phyloP scores from a whole-genome alignment of 176 grass and related monocot species.

The Aegilops bicornis region DNA sequence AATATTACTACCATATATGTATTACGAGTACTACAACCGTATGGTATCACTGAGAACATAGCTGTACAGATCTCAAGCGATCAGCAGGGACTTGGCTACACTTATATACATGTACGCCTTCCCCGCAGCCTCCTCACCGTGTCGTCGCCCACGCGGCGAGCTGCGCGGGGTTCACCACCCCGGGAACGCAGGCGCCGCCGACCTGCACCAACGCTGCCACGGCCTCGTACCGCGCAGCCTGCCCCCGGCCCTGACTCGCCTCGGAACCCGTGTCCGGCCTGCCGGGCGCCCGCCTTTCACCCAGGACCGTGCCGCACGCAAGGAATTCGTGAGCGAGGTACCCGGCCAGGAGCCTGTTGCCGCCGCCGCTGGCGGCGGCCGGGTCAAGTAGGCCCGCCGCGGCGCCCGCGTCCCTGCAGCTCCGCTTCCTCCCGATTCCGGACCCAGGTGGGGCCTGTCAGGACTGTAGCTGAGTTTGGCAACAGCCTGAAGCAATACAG shows the following conservation, averaged over 20 bases:
- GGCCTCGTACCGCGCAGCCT: slow-evolving; percentile 31
- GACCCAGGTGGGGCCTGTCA: not conserved
- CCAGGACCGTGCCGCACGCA: slow-evolving; percentile 35
- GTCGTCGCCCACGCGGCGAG: slow-evolving; percentile 36
- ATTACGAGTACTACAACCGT: not conserved
- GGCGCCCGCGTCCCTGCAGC: not conserved
- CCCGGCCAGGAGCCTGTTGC: slow-evolving; percentile 45
- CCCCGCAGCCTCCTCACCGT: slow-evolving; percentile 6
- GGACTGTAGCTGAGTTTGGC: too few species aligned
- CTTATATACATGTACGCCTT: not conserved
- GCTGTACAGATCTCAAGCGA: not conserved
- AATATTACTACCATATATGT: not conserved
- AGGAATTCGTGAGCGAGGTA: slow-evolving; percentile 67
- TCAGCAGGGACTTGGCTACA: not conserved
- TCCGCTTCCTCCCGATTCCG: slow-evolving; percentile 18
- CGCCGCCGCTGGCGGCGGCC: not conserved
- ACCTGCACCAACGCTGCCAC: slow-evolving; percentile 34
- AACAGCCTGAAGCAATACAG: too few species aligned
- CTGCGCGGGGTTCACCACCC: slow-evolving; percentile 56
- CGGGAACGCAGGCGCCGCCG: slow-evolving; percentile 34
- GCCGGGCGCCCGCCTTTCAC: not conserved
- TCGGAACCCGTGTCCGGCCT: not conserved
- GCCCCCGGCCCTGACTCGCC: not conserved
- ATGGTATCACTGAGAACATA: not conserved
- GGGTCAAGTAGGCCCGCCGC: not conserved